Conservation (phyloP, 2,329 filamentous ascomycete genomes). For the Thelonectria rubi region DNA sequence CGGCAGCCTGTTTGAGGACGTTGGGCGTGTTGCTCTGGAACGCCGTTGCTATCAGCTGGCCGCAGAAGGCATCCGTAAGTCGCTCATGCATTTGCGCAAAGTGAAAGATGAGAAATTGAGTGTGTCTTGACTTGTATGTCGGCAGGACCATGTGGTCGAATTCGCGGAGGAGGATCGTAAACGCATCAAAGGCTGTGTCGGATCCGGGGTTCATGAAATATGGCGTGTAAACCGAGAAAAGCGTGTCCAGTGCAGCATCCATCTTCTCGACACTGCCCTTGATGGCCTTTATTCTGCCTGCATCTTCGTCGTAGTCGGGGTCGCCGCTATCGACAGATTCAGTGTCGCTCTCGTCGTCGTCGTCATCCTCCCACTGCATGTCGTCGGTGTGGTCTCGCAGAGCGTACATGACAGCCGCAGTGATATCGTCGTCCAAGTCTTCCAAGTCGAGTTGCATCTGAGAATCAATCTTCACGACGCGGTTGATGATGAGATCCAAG, state of each 20-base stretch:
- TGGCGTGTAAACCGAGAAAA: conserved; percentile 84
- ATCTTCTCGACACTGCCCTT: conserved; percentile 89
- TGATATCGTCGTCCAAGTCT: conserved; percentile 88
- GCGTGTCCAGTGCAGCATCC: conserved; percentile 85
- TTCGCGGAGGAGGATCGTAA: conserved; percentile 82
- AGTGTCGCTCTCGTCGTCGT: conserved; percentile 70
- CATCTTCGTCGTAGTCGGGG: conserved; percentile 69
- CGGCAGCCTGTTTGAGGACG: conserved; percentile 82
- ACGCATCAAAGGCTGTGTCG: conserved; percentile 74
- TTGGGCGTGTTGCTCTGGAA: conserved; percentile 72
- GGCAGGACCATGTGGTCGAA: conserved; percentile 90
- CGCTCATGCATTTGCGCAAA: conserved; percentile 84
- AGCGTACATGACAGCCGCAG: conserved; percentile 73
- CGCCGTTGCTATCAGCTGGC: conserved; percentile 66
- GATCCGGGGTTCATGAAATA: conserved; percentile 75
- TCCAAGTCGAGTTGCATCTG: conserved; percentile 95
- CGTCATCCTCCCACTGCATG: conserved; percentile 60
- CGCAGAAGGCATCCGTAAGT: conserved; percentile 84
- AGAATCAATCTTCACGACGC: conserved; percentile 92
- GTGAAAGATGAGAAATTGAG: conserved; percentile 95
- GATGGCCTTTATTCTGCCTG: conserved; percentile 72
- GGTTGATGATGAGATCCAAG: conserved; percentile 82
- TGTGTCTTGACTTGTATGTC: conserved; percentile 90
- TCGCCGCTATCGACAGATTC: conserved; percentile 79
- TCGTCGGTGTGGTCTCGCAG: conserved; percentile 43